Conservation (phyloP, 805 yeast species). For the Yamadazyma insecticola region DNA sequence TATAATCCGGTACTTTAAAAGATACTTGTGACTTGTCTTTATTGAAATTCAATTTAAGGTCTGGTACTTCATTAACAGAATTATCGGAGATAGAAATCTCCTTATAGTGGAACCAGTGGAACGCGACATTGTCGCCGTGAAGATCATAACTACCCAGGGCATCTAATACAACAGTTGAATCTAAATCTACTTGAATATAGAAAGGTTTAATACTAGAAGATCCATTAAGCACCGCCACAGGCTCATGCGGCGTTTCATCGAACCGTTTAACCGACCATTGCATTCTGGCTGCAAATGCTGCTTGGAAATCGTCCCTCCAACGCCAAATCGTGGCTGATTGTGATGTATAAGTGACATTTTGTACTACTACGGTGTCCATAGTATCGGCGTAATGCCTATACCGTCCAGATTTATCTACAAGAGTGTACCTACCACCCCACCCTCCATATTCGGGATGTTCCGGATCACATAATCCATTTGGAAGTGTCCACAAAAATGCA, state of each 20-base stretch:
- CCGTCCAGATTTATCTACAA: conserved; percentile 12
- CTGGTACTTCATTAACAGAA: no score
- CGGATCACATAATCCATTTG: conserved; percentile 25
- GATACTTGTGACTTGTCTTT: no score
- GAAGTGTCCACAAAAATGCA: conserved; percentile 17
- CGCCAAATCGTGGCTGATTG: conserved; percentile 28
- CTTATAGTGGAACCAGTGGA: conserved; percentile 23
- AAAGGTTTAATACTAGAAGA: conserved; percentile 15
- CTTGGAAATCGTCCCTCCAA: conserved; percentile 26
- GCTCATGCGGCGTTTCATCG: conserved; percentile 18
- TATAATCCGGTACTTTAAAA: no score
- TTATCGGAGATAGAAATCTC: no score
- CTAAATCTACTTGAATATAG: conserved; percentile 9
- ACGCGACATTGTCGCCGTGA: conserved; percentile 11
- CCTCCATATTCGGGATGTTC: conserved; percentile 25
- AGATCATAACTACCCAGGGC: conserved; percentile 19
- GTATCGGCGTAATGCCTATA: conserved; percentile 19
- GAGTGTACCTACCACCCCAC: conserved; percentile 30
- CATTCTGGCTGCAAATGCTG: conserved; percentile 25
- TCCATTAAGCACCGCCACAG: conserved; percentile 18
- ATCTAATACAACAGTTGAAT: conserved; percentile 14
- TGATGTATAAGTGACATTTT: conserved; percentile 13
- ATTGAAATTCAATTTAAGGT: no score
- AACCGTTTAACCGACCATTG: conserved; percentile 27
- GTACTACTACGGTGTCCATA: conserved; percentile 18